A percentile compares a stretch with the other conserved stretches of the same genome.
These are phyloP conservation scores for Urostyla sp. DNA, from an alignment of 73 alveolate genomes.

Conservation along the genomic window DNA sequence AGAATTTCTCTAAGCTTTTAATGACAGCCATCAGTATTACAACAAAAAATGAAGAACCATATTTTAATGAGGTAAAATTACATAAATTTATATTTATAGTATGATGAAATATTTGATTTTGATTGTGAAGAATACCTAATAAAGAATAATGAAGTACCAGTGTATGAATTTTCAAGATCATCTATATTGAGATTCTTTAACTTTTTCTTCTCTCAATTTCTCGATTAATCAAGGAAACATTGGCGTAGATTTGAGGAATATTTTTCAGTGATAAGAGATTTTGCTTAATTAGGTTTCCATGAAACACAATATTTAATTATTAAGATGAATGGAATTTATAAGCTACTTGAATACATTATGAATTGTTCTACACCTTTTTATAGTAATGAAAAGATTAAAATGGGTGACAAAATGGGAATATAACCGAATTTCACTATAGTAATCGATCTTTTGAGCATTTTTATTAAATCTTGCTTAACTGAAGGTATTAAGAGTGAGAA, in stretches of 20 bases:
- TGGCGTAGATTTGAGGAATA: conserved; percentile 65
- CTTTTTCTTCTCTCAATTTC: conserved; percentile 44
- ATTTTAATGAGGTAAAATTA: conserved; percentile 27
- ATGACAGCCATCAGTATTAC: conserved; percentile 57
- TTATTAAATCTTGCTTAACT: conserved; percentile 59
- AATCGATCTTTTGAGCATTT: conserved; percentile 39
- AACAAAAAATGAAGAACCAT: conserved; percentile 69
- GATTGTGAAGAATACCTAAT: not conserved
- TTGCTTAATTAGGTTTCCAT: conserved; percentile 39
- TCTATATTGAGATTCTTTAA: conserved; percentile 55
- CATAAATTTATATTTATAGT: not conserved
- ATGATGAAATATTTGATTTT: not conserved
- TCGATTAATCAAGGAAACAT: conserved; percentile 52
- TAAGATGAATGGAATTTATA: conserved; percentile 29
- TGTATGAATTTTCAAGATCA: conserved; percentile 15
- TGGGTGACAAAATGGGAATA: conserved; percentile 51
- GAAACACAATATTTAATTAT: conserved; percentile 48
- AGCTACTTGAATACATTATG: conserved; percentile 62
- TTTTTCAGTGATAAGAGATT: conserved; percentile 54
- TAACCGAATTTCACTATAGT: conserved; percentile 58
- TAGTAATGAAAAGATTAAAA: not conserved
- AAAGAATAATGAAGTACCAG: not conserved
- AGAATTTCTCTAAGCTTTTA: conserved; percentile 43
- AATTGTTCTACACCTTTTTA: conserved; percentile 56
- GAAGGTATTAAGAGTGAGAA: conserved; percentile 43